Conservation (phyloP, 352 stramenopile genomes). For the Pythium periplocum region DNA sequence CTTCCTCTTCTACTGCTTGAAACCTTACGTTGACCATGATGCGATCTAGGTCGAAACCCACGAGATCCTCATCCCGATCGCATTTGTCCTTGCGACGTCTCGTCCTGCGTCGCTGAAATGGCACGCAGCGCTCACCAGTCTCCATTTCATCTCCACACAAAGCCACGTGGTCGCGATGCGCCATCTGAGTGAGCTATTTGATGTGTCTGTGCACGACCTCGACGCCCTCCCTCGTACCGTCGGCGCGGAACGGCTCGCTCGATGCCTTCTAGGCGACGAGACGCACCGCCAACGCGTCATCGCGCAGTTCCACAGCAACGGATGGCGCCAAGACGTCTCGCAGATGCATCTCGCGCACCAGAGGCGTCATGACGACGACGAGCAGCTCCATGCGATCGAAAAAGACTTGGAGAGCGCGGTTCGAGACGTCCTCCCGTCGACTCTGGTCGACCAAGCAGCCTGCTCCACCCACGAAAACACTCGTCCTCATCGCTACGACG, state of each 20-base stretch:
- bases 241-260: constrained; percentile 18
- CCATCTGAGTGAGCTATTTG: constrained; percentile 21
- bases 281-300: constrained; percentile 25
- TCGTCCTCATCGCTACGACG: not conserved
- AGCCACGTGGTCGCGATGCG: constrained; percentile 4
- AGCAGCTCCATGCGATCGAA: constrained; percentile 9
- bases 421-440: constrained; percentile 7
- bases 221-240: not conserved
- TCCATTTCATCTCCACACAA: constrained; percentile 36
- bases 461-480: not conserved
- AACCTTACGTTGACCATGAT: not conserved
- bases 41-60: constrained; percentile 24
- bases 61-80: constrained; percentile 41
- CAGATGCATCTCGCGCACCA: constrained; percentile 14
- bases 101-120: constrained; percentile 57
- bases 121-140: constrained; percentile 40
- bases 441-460: not conserved
- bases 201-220: constrained; percentile 4
- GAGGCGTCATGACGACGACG: constrained; percentile 8
- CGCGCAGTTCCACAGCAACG: constrained; percentile 47
- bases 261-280: constrained; percentile 31
- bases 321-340: constrained; percentile 34
- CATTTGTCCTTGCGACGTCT: constrained; percentile 52
- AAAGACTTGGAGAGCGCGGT: constrained; percentile 13
- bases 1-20: too few species aligned